Evolutionary conservation across 768 basidiomycete species (phyloP).

Genomic region (Pleurotus eryngii): DNA sequence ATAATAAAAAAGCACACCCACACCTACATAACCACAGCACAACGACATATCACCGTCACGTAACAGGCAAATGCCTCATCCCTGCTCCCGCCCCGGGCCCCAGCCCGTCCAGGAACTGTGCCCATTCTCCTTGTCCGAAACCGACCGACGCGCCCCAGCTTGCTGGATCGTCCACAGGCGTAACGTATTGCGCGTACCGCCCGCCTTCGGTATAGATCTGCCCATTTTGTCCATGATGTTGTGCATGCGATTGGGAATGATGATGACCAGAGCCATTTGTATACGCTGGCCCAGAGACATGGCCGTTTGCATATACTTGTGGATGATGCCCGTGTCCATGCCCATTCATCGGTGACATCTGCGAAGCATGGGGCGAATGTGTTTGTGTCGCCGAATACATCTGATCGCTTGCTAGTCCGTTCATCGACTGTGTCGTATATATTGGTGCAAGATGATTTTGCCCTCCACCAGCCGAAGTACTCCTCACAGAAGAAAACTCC

Average conservation of each 20-base stretch:
- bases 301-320: constrained; percentile 22
- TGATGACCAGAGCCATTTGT: constrained; percentile 10
- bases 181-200: constrained; percentile 43
- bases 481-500: constrained; percentile 18
- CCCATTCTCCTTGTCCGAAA: constrained; percentile 77
- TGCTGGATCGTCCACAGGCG: constrained; percentile 56
- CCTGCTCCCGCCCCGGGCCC: constrained; percentile 35
- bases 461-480: constrained; percentile 13
- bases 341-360: constrained; percentile 9
- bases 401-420: not conserved
- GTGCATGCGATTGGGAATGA: constrained; percentile 5
- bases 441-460: not conserved
- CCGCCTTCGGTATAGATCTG: constrained; percentile 35
- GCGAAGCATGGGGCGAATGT: not conserved
- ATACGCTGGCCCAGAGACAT: constrained; percentile 15
- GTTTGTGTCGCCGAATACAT: not conserved
- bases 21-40: no score
- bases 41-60: not conserved
- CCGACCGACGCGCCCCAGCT: constrained; percentile 78
- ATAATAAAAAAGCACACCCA: no score
- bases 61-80: not conserved
- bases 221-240: constrained; percentile 18
- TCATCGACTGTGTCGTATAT: not conserved
- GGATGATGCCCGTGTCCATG: constrained; percentile 12
- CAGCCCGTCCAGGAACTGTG: constrained; percentile 59